Evolutionary conservation across 208 protist genomes (phyloP).

Genomic region (Kentomonas sorsogonicus): DNA sequence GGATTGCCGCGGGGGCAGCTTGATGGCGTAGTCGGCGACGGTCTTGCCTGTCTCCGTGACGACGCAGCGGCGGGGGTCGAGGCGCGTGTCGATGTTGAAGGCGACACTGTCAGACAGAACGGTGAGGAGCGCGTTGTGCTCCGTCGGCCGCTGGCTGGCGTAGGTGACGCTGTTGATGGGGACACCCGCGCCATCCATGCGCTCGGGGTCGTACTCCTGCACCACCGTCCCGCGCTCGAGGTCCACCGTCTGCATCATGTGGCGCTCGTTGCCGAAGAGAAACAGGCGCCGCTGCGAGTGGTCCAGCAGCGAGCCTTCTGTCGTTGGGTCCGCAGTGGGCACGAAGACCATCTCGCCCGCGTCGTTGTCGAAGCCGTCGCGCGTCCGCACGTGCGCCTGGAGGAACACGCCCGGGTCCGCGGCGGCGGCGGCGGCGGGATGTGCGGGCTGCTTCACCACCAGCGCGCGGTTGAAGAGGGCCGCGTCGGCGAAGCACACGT

Average conservation of each 20-base stretch:
- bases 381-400: constrained; percentile 17
- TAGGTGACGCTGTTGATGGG: constrained; percentile 31
- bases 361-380: constrained; percentile 31
- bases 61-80: constrained; percentile 38
- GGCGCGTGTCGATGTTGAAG: constrained; percentile 66
- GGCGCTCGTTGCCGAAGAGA: constrained; percentile 29
- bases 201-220: constrained; percentile 37
- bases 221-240: constrained; percentile 41
- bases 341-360: constrained; percentile 20
- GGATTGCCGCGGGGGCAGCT: constrained; percentile 17
- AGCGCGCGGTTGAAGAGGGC: constrained; percentile 35
- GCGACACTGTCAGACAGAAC: constrained; percentile 42
- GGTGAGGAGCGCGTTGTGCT: constrained; percentile 34
- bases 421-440: no score
- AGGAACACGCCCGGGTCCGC: constrained; percentile 16
- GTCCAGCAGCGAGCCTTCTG: constrained; percentile 35
- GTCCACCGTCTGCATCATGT: constrained; percentile 35
- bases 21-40: constrained; percentile 31
- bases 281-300: constrained; percentile 41
- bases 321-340: constrained; percentile 21
- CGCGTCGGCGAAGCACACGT: constrained; percentile 53
- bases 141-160: constrained; percentile 32
- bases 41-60: constrained; percentile 33
- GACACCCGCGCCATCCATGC: no score
- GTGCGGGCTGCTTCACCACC: constrained; percentile 32